A percentile compares a stretch with the other conserved stretches of the same genome.
Evolutionary conservation across 208 protist species (phyloP).

Genomic region (Wallacemonas sp.): DNA sequence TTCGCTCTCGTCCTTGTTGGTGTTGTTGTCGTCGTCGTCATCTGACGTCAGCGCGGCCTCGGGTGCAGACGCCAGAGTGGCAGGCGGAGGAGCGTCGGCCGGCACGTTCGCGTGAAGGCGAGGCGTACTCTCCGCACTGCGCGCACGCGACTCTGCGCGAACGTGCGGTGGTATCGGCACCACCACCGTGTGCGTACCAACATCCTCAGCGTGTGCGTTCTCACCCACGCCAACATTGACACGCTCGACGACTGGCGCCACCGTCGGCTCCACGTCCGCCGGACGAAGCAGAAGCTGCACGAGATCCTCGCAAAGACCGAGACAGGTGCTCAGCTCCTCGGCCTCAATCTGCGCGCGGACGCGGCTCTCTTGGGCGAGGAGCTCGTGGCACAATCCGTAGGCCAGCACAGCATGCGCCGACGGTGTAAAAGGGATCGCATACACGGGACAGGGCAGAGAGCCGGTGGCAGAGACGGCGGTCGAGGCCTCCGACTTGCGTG

Average conservation of each 20-base stretch:
- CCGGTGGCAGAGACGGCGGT: not conserved
- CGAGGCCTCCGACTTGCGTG: conserved; percentile 5
- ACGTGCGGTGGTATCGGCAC: not conserved
- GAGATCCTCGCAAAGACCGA: conserved; percentile 9
- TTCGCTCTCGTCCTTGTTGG: no score
- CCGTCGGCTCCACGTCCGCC: not conserved
- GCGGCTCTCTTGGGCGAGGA: conserved; percentile 6
- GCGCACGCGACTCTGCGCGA: not conserved
- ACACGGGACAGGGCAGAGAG: not conserved
- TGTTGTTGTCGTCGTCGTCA: no score
- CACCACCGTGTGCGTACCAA: not conserved
- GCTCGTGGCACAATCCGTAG: not conserved
- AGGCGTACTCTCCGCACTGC: no score
- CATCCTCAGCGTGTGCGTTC: not conserved
- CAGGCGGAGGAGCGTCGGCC: no score
- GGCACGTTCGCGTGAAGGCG: no score
- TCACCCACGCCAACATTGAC: not conserved
- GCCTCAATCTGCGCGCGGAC: not conserved
- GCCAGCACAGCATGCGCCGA: conserved; percentile 15
- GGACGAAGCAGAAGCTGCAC: not conserved
- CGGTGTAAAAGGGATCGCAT: conserved; percentile 24
- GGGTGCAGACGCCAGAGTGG: no score
- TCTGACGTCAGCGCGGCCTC: no score
- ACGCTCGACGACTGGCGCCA: not conserved
- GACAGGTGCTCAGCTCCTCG: conserved; percentile 1